Conservation (phyloP, 768 basidiomycete genomes). For the Russula earlei region DNA sequence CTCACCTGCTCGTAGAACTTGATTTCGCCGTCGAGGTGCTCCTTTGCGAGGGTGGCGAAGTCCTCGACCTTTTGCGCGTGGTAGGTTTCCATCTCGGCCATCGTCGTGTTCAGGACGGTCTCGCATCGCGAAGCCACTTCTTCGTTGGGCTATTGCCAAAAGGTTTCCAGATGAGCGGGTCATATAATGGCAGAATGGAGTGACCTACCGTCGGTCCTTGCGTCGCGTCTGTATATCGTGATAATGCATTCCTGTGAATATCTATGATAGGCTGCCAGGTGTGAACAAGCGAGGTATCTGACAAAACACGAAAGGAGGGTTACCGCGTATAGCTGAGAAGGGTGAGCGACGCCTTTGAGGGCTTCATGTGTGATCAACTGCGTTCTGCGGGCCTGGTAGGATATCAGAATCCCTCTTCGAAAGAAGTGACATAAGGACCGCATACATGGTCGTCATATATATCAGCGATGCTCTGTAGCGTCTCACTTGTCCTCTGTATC, state of each 20-base stretch:
- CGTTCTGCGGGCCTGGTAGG: slow-evolving; percentile 53
- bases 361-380: slow-evolving; percentile 69
- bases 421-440: neutral
- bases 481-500: slow-evolving; percentile 65
- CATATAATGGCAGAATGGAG: neutral
- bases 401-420: slow-evolving; percentile 7
- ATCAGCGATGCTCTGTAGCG: slow-evolving; percentile 64
- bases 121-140: slow-evolving; percentile 70
- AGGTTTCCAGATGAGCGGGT: neutral
- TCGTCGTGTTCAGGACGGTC: slow-evolving; percentile 79
- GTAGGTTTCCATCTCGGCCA: slow-evolving; percentile 81
- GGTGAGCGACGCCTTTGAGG: slow-evolving; percentile 69
- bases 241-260: slow-evolving; percentile 63
- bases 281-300: neutral
- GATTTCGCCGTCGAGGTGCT: slow-evolving; percentile 75
- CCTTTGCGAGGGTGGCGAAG: slow-evolving; percentile 45
- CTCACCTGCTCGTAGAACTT: slow-evolving; percentile 60
- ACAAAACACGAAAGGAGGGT: slow-evolving; percentile 1
- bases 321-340: slow-evolving; percentile 62
- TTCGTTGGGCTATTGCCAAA: slow-evolving; percentile 45
- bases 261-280: slow-evolving; percentile 50
- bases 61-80: slow-evolving; percentile 68
- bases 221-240: slow-evolving; percentile 52
- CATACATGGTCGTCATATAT: slow-evolving; percentile 71
- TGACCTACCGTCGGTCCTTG: slow-evolving; percentile 29